Percentiles rank a stretch among this genome's conserved stretches.
These are phyloP conservation scores for Inonotus hispidus DNA, from an alignment of 1,284 basidiomycete genomes.

Conservation along the genomic window DNA sequence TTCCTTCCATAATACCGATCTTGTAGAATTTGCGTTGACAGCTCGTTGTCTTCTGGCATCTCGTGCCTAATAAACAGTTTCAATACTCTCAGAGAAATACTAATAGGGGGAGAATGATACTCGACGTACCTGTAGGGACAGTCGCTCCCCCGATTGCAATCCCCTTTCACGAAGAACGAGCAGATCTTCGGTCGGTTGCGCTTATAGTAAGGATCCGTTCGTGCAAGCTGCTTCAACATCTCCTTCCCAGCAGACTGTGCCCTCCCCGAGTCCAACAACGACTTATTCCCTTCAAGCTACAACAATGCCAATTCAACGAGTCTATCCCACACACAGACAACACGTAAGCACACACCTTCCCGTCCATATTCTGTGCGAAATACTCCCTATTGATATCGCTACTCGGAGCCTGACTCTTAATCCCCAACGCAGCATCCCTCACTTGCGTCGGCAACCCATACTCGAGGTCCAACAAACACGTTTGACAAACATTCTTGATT, in stretches of 20 bases:
- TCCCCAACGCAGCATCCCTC: conserved; percentile 88
- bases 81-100: too few species aligned
- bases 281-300: conserved; percentile 65
- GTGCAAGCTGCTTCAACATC: conserved; percentile 90
- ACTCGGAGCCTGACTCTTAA: conserved; percentile 85
- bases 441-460: conserved; percentile 97
- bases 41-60: conserved; percentile 73
- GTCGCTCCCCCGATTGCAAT: conserved; percentile 85
- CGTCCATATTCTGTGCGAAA: conserved; percentile 95
- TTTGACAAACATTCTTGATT: conserved; percentile 99
- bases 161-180: conserved; percentile 94
- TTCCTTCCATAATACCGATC: conserved; percentile 89
- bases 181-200: conserved; percentile 92
- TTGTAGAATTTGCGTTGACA: conserved; percentile 88
- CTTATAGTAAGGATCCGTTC: conserved; percentile 95
- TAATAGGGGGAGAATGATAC: too few species aligned
- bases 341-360: conserved; percentile 50
- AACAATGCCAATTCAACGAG: background rate
- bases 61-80: conserved; percentile 83
- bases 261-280: conserved; percentile 60
- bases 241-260: conserved; percentile 85
- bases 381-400: conserved; percentile 98
- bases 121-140: conserved; percentile 86
- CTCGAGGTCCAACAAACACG: conserved; percentile 93
- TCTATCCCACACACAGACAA: background rate